Base-by-base conservation (phyloP, 1,284 basidiomycete genomes). In the Leccinum fallax region DNA sequence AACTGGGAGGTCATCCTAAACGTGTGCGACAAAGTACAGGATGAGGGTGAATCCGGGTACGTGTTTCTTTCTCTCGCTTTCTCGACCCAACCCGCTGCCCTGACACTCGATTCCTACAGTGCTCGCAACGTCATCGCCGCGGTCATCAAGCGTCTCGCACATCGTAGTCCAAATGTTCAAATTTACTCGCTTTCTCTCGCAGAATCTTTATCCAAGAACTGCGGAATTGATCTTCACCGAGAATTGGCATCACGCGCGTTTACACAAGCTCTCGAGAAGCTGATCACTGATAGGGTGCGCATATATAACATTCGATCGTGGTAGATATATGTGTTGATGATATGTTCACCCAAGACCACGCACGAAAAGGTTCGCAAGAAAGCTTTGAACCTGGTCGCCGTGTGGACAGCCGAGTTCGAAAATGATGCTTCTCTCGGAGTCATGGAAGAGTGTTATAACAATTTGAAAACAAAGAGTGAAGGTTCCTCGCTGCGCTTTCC, bases 161-260 rank as follows among this genome's bases (percentile, higher is more conserved):
- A 99, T 77, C 89, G 97, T 40, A 97, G 93, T 74, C 92, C 97
- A 15, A 99, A 97, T 71, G 97, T 99, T 1, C 97, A 99, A 77
- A 84, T 98, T 1, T 98, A 97, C 72, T 87, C 95, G 9, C 86
- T 99, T n/a, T 83, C 93, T 36, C 82, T 97, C 13, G 85, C 88
- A 3, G 95, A 97, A 73, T 87, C 94, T 0, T 81, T 98, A 9
- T 90, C 91, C 52, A 98, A 97, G 84, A 99, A 99, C 77, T 93
- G 94, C 69, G 87, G 88, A 5, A 83, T 91, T 66, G 82, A 88
- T 19, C 80, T 97, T 7, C 89, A 96, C 72, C 85, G 90, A 58
- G 97, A 99, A 77, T 84, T 99, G 59, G 90, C 94, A 0, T 93
- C 91, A 36, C 85, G 93, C 57, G 91, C 93, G 7, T 99, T 98